Conservation (phyloP, 78 protist species). For the Anaeramoeba ignava region DNA sequence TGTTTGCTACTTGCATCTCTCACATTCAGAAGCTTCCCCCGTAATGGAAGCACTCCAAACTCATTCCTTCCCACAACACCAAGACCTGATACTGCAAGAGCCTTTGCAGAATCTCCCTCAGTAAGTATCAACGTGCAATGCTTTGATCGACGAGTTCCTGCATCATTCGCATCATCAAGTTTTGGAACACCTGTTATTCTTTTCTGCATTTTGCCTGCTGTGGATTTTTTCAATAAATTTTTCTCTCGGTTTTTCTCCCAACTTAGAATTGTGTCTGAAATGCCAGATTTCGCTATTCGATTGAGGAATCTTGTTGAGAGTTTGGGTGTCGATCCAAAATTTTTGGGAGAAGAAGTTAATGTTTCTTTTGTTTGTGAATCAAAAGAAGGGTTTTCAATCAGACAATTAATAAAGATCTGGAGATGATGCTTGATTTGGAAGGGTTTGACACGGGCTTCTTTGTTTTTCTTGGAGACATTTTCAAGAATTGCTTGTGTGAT, state of each 20-base stretch:
- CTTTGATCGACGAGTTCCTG: not conserved
- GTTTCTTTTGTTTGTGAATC: slow-evolving; percentile 90
- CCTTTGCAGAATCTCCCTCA: slow-evolving; percentile 94
- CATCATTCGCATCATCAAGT: not conserved
- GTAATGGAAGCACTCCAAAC: slow-evolving; percentile 97
- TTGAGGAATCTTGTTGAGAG: not conserved
- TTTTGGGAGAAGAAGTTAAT: slow-evolving; percentile 35
- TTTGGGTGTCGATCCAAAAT: not conserved
- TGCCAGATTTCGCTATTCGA: not conserved
- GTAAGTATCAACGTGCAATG: slow-evolving; percentile 96
- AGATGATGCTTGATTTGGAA: slow-evolving; percentile 57
- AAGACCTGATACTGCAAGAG: slow-evolving; percentile 46
- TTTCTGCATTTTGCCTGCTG: not conserved
- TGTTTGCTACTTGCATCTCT: slow-evolving; percentile 68
- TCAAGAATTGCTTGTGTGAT: slow-evolving; percentile 10
- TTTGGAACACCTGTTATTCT: not conserved
- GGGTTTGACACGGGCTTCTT: slow-evolving; percentile 17
- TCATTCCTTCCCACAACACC: slow-evolving; percentile 78
- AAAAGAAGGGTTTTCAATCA: slow-evolving; percentile 94
- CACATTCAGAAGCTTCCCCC: slow-evolving; percentile 95
- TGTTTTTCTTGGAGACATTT: slow-evolving; percentile 32
- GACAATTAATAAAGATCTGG: slow-evolving; percentile 74
- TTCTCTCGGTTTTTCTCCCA: not conserved
- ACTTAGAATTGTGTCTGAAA: not conserved
- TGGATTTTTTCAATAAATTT: not conserved